Base-by-base conservation (phyloP, 257 asterid species). In the Ballota nigra region DNA sequence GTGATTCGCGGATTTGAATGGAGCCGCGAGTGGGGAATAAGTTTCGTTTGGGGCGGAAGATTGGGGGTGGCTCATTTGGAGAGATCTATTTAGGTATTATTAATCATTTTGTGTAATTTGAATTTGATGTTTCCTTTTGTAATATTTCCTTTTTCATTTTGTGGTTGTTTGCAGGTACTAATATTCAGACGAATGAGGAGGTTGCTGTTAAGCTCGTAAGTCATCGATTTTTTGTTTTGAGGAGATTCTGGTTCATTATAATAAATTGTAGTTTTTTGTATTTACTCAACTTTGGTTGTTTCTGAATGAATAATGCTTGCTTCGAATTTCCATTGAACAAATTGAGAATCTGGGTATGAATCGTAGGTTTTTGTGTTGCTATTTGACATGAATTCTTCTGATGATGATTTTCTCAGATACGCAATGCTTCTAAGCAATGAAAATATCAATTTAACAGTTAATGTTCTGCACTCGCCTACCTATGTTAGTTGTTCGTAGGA, bases 21-120 rank as follows among this genome's bases (percentile, higher is more conserved):
- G 93, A 87, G 83, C 88, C 88, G 75, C 90, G 88, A 20, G 87
- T 87, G 73, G 93, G 90, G 62, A 85, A 83, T 66, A 87, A 78
- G 82, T 87, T 75, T 53, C 84, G 90, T 33, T 55, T 87, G 63
- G 93, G 93, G 19, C 78, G 90, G 73, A 87, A 87, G 79, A 87
- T 87, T 60, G 93, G 93, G 66, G 82, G 89, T 55, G 93, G 93
- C 66, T 87, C 93, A 16, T 87, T 87, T 72, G 93, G 90, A 51
- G 90, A 87, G 83, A 87, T 87, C 80, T 82, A 87, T 69, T 66
- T 81, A 61, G 92, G 90, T 76, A 60, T 53, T 55, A 0, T 24
- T 55, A 8, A 53, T 19, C 6, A 13, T 57, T n/a, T 13, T 24
- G n/a, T 4, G 28, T 23, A 24, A 56, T 73, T 81, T 33, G 34